phyloP scores from a whole-genome alignment of 139 green algal genomes.

The Closterium sp. region DNA sequence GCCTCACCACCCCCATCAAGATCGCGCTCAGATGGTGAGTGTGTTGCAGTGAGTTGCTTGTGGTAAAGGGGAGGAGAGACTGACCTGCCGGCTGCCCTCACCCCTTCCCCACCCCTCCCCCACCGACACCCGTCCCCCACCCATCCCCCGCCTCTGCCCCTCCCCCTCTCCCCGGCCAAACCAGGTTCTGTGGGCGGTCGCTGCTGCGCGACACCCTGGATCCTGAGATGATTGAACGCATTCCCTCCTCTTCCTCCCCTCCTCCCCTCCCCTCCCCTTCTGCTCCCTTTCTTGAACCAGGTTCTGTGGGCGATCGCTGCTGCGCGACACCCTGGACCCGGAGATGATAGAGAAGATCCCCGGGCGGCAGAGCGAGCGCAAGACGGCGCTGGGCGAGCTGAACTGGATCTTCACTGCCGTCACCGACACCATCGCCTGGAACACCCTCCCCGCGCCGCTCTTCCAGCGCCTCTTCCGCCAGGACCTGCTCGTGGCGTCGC shows the following conservation, averaged over 20 bases:
- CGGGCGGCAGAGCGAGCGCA: constrained; percentile 82
- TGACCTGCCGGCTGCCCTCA: no score
- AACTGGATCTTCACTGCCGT: constrained; percentile 99
- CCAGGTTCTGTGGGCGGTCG: constrained; percentile 49
- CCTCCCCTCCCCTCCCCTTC: no score
- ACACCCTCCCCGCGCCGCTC: constrained; percentile 84
- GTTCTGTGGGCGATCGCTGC: constrained; percentile 48
- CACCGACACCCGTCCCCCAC: no score
- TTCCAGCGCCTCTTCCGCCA: constrained; percentile 98
- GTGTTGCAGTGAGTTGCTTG: no score
- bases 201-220: constrained; percentile 67
- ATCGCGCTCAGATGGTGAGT: constrained; percentile 88
- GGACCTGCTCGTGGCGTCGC: constrained; percentile 92
- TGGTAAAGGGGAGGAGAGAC: no score
- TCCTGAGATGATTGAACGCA: constrained; percentile 70
- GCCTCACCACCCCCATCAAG: constrained; percentile 98
- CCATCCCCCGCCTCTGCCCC: no score
- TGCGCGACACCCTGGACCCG: constrained; percentile 69
- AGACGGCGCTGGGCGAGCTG: constrained; percentile 96
- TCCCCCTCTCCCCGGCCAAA: no score
- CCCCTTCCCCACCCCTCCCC: no score
- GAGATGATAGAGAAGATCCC: constrained; percentile 81
- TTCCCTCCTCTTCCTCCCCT: no score
- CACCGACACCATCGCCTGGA: constrained; percentile 99
- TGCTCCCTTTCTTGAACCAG: constrained; percentile 1